These are phyloP conservation scores for Eucalyptus pumila DNA, from an alignment of 345 rosid species.

Conservation along the genomic window DNA sequence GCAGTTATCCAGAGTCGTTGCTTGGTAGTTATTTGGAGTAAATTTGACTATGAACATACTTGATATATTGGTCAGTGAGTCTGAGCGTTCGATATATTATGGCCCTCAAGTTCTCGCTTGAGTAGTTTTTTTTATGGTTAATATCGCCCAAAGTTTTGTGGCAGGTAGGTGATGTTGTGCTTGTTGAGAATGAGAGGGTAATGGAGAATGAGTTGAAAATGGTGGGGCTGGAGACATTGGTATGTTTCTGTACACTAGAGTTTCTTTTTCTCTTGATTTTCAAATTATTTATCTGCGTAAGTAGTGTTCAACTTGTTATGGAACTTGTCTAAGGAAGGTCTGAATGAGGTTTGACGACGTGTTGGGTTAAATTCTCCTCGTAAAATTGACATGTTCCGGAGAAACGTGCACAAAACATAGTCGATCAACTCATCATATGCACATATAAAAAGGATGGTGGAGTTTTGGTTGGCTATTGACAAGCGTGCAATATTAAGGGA, in stretches of 20 bases:
- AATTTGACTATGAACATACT: background rate
- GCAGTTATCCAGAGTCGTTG: background rate
- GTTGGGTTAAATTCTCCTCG: background rate
- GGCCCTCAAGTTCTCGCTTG: background rate
- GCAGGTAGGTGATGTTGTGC: slow-evolving; percentile 86
- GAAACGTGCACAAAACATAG: background rate
- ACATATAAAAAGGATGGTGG: background rate
- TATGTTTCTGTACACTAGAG: slow-evolving; percentile 3
- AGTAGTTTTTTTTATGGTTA: background rate
- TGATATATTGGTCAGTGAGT: background rate
- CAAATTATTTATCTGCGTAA: background rate
- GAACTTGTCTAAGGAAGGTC: background rate
- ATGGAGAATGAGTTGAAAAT: slow-evolving; percentile 50
- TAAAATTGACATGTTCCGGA: background rate
- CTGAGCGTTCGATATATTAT: background rate
- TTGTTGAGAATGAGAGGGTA: slow-evolving; percentile 55
- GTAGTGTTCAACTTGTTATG: background rate
- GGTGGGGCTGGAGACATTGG: slow-evolving; percentile 80
- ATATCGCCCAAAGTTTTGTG: background rate
- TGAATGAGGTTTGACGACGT: background rate
- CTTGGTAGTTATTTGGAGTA: background rate
- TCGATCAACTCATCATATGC: background rate
- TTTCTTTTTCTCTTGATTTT: background rate
- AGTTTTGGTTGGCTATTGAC: background rate
- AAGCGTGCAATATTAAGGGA: background rate